These are phyloP conservation scores for Cystofilobasidium bisporidii DNA, from an alignment of 768 basidiomycete species.

Conservation along the genomic window DNA sequence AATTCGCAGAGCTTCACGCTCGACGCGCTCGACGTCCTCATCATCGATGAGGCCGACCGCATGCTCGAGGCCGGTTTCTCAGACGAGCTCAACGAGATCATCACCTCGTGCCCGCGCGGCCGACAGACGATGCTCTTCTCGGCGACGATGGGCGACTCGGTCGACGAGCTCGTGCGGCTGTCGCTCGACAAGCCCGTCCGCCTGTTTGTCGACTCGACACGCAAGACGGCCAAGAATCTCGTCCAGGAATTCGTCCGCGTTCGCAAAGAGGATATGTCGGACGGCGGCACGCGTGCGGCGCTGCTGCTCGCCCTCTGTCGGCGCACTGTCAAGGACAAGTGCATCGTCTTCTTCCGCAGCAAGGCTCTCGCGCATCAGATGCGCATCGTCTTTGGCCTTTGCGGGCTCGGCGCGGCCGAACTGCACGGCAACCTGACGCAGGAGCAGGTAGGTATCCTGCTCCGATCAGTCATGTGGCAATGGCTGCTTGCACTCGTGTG, in stretches of 20 bases:
- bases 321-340: conserved; percentile 69
- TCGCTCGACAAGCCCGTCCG: conserved; percentile 86
- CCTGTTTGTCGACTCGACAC: conserved; percentile 90
- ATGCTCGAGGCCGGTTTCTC: conserved; percentile 86
- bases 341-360: conserved; percentile 88
- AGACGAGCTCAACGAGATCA: conserved; percentile 87
- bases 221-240: conserved; percentile 71
- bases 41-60: conserved; percentile 94
- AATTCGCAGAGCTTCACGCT: conserved; percentile 90
- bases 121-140: conserved; percentile 98
- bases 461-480: no score
- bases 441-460: conserved; percentile 70
- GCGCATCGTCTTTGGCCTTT: conserved; percentile 77
- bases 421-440: conserved; percentile 92
- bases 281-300: conserved; percentile 38
- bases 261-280: conserved; percentile 48
- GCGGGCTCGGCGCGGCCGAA: conserved; percentile 70
- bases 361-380: conserved; percentile 97
- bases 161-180: conserved; percentile 86
- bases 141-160: conserved; percentile 95
- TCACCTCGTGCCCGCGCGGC: conserved; percentile 66
- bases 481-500: not conserved
- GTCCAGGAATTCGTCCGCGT: conserved; percentile 93
- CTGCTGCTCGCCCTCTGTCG: conserved; percentile 60
- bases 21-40: conserved; percentile 82